Evolutionary conservation across 78 protist species (phyloP).

Genomic region (Cavenderia fasciculata): DNA sequence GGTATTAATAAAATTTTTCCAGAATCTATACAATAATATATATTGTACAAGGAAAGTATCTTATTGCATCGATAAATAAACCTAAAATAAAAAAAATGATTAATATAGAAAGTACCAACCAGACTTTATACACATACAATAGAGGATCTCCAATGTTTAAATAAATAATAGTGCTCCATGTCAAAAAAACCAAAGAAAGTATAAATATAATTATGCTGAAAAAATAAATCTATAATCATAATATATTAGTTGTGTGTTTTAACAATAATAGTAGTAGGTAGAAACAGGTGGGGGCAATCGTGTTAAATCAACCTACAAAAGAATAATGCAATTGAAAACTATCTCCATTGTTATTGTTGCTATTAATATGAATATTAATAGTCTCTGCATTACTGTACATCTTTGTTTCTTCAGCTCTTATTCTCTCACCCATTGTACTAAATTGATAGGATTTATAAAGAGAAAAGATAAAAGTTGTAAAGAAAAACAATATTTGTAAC

Average conservation of each 20-base stretch:
- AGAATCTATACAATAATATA: slow-evolving; percentile 23
- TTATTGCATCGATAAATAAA: slow-evolving; percentile 9
- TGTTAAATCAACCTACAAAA: not conserved
- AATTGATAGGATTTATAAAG: not conserved
- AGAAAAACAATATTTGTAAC: not conserved
- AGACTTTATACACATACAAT: not conserved
- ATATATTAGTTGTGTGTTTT: too few species aligned
- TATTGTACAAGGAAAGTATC: not conserved
- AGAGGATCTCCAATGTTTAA: slow-evolving; percentile 2
- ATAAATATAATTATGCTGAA: not conserved
- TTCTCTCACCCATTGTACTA: not conserved
- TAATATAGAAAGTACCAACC: not conserved
- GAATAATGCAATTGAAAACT: not conserved
- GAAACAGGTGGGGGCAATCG: not conserved
- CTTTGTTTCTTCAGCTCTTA: not conserved
- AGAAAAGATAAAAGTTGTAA: not conserved
- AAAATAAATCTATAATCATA: not conserved
- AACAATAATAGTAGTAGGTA: not conserved
- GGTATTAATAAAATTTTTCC: too few species aligned
- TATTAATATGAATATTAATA: too few species aligned
- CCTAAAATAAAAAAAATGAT: not conserved
- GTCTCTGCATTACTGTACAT: not conserved
- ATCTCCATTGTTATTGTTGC: not conserved
- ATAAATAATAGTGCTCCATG: slow-evolving; percentile 2
- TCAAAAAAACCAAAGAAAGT: not conserved